phyloP scores from a whole-genome alignment of 176 grass and related monocot species.

The Bromus sterilis region DNA sequence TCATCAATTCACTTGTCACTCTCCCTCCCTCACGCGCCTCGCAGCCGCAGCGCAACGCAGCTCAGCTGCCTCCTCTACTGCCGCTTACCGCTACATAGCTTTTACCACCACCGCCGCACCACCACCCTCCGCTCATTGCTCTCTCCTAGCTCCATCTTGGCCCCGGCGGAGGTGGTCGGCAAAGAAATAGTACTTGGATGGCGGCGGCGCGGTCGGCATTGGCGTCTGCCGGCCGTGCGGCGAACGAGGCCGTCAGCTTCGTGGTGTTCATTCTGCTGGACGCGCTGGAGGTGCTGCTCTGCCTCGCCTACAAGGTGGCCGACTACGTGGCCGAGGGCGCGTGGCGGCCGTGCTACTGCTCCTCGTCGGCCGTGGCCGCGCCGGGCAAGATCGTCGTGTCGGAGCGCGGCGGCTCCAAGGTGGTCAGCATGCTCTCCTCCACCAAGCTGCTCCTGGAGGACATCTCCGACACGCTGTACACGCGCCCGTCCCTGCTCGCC shows the following conservation, averaged over 20 bases:
- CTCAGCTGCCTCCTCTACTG: background rate
- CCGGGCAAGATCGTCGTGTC: slow-evolving; percentile 73
- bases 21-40: background rate
- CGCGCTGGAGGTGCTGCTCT: slow-evolving; percentile 65
- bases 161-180: background rate
- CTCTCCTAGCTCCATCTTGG: background rate
- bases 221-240: slow-evolving; percentile 39
- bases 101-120: slow-evolving; percentile 7
- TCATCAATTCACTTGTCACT: slow-evolving; percentile 34
- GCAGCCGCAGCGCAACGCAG: background rate
- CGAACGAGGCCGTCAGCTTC: slow-evolving; percentile 75
- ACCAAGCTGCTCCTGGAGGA: slow-evolving; percentile 87
- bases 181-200: background rate
- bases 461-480: slow-evolving; percentile 95
- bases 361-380: slow-evolving; percentile 23
- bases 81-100: background rate
- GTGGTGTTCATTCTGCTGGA: slow-evolving; percentile 80
- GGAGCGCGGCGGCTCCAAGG: slow-evolving; percentile 82
- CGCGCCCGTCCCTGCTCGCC: slow-evolving; percentile 56
- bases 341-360: slow-evolving; percentile 96
- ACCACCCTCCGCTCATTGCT: background rate
- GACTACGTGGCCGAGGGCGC: slow-evolving; percentile 77
- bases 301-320: slow-evolving; percentile 60
- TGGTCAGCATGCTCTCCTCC: slow-evolving; percentile 62
- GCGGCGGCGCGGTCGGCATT: slow-evolving; percentile 53